Evolutionary conservation across 139 green algal species (phyloP).

Genomic region (Edaphochlamys debaryana): DNA sequence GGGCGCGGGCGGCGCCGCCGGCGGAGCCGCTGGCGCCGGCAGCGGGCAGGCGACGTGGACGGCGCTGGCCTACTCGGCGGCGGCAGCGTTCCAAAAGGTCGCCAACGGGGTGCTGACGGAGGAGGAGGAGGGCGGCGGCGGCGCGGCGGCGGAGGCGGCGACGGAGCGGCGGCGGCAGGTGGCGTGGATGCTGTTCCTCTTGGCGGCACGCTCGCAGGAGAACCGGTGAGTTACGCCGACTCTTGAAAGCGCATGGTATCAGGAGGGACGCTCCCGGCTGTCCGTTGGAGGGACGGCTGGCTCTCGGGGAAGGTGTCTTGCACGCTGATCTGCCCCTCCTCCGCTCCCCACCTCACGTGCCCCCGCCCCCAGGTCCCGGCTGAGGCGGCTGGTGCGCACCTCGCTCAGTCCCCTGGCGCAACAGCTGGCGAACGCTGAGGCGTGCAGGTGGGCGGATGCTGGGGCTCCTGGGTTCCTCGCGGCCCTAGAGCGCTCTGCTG

Average conservation of each 20-base stretch:
- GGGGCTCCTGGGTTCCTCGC: too few relatives aligned
- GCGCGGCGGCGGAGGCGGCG: constrained; percentile 27
- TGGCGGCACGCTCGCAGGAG: constrained; percentile 30
- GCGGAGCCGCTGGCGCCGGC: neutral
- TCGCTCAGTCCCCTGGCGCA: constrained; percentile 49
- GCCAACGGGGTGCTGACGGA: constrained; percentile 2
- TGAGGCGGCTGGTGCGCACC: constrained; percentile 50
- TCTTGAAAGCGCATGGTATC: too few relatives aligned
- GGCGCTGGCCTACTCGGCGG: constrained; percentile 29
- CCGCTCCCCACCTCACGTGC: neutral
- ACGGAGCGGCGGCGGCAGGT: constrained; percentile 53
- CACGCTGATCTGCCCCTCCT: neutral
- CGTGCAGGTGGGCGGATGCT: constrained; percentile 20
- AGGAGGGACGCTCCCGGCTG: too few relatives aligned
- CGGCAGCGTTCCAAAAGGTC: constrained; percentile 42
- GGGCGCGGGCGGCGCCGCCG: neutral
- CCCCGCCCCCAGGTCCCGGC: neutral
- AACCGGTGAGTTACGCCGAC: constrained; percentile 58
- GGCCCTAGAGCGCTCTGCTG: too few relatives aligned
- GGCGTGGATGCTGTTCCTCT: constrained; percentile 62
- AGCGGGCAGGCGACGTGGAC: constrained; percentile 28
- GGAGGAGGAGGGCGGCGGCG: neutral
- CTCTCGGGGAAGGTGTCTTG: too few relatives aligned
- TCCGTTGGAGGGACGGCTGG: too few relatives aligned
- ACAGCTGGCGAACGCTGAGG: constrained; percentile 65